Base-by-base conservation (phyloP, 768 basidiomycete genomes). In the Boletus barrowsii region DNA sequence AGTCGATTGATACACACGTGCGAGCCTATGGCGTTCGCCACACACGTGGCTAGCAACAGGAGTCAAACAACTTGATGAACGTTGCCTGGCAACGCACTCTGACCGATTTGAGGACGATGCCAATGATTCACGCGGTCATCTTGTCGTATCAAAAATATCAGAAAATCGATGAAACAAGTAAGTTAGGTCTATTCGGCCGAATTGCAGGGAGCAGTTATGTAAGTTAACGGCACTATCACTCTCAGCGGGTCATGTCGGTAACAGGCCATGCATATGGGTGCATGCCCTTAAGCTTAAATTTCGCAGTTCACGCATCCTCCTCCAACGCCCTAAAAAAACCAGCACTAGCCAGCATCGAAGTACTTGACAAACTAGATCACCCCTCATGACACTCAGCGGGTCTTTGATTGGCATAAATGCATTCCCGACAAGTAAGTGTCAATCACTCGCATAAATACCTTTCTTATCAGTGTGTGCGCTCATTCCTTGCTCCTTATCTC, bases 381-480 rank as follows among this genome's bases (percentile, higher is more conserved):
- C 11, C 42, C 7, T 29, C 48, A 64, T 68, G 64, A 47, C 17
- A 17, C 33, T 49, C 48, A 46, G 44, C 41, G 35, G 40, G 17
- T 24, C 2, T 36, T 49, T 60, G n/a, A 5, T 13, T 15, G 2
- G 22, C 3, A 11, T 18, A 4, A 24, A 40, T 18, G 10, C 26
- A 13, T 15, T 59, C 42, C 47, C 43, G 35, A 47, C 49, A 42
- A 57, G 68, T 67, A 42, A 55, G 69, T 36, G 26, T 47, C 37
- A 18, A 18, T 4, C 18, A 2, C 30, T 35, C 20, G 33, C 37
- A 42, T 18, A 53, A 50, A 57, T 46, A 48, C n/a, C 5, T 36
- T 11, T 7, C 47, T 44, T 53, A 57, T 56, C 46, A 33, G 30
- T 35, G 22, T 15, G 18, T 57, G 29, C n/a, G n/a, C 55, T 59